These are phyloP conservation scores for Diaporthe helianthi DNA, from an alignment of 2,329 filamentous ascomycete species.

Conservation along the genomic window DNA sequence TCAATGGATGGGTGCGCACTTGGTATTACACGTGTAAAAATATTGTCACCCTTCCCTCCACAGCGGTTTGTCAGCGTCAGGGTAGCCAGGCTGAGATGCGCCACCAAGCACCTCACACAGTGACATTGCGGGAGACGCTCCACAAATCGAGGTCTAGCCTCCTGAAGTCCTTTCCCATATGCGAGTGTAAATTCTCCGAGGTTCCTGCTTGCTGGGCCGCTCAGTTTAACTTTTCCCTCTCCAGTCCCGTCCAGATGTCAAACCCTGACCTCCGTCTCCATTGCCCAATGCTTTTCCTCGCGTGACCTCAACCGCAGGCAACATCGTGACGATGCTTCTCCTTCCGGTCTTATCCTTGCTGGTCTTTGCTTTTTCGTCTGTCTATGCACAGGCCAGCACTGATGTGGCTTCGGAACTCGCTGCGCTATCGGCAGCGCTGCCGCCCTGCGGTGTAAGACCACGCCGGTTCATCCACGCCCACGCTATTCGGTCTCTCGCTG, in stretches of 20 bases:
- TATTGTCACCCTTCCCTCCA: conserved; percentile 7
- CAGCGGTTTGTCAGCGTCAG: too few species aligned
- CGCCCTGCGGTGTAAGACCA: conserved; percentile 30
- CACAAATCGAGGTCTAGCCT: conserved; percentile 4
- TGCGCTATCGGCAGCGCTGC: conserved; percentile 27
- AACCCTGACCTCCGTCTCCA: neutral
- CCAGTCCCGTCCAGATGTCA: neutral
- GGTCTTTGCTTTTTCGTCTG: conserved; percentile 7
- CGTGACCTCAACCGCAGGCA: conserved; percentile 9
- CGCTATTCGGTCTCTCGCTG: neutral
- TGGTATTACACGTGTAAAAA: too few species aligned
- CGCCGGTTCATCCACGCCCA: neutral
- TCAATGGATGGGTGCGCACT: conserved; percentile 5
- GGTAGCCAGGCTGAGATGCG: conserved; percentile 1
- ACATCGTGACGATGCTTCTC: conserved; percentile 17
- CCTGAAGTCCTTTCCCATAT: conserved; percentile 12
- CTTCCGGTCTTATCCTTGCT: conserved; percentile 16
- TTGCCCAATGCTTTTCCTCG: neutral
- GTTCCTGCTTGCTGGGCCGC: neutral
- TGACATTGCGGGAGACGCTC: neutral
- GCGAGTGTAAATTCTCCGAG: conserved; percentile 27
- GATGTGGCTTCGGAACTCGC: conserved; percentile 23
- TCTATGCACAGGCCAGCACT: conserved; percentile 5
- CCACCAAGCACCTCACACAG: conserved; percentile 6
- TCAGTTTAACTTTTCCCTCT: neutral